phyloP scores from a whole-genome alignment of 1,284 basidiomycete species.

The Cystobasidium slooffiae region DNA sequence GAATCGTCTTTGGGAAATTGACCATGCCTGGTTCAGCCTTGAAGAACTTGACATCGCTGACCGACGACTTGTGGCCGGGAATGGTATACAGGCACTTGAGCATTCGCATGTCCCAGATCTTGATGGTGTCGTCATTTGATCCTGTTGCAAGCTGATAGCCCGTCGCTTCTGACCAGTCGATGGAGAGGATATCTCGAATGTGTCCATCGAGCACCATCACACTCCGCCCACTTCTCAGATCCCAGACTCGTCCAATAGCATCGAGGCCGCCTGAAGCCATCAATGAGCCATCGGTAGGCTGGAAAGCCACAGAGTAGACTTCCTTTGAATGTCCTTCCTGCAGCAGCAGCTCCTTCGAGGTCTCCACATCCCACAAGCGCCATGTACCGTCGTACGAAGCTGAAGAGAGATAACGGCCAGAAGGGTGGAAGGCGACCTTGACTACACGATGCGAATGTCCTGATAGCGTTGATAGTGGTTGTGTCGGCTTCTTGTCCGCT shows the following conservation, averaged over 20 bases:
- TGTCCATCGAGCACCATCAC: conserved; percentile 99
- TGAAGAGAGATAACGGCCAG: conserved; percentile 86
- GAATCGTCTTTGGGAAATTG: conserved; percentile 35
- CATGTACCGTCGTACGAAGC: conserved; percentile 99
- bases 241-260: conserved; percentile 96
- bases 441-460: conserved; percentile 91
- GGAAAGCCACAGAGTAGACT: conserved; percentile 93
- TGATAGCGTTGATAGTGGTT: conserved; percentile 75
- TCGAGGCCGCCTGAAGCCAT: conserved; percentile 93
- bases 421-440: conserved; percentile 93
- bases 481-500: conserved; percentile 27
- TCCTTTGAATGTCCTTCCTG: conserved; percentile 99
- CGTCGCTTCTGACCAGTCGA: conserved; percentile 87
- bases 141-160: conserved; percentile 95
- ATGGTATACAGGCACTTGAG: conserved; percentile 93
- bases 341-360: conserved; percentile 76
- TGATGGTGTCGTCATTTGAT: conserved; percentile 93
- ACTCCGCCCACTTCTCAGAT: conserved; percentile 88
- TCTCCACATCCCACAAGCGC: conserved; percentile 91
- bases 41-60: conserved; percentile 95
- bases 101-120: conserved; percentile 97
- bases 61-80: conserved; percentile 90
- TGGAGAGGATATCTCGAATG: conserved; percentile 86
- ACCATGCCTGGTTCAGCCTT: conserved; percentile 56
- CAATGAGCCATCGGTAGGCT: conserved; percentile 84